A percentile compares a stretch with the other conserved stretches of the same genome.
Evolutionary conservation across 306 rosid genomes (phyloP).

Genomic region (Calophaca sinica): DNA sequence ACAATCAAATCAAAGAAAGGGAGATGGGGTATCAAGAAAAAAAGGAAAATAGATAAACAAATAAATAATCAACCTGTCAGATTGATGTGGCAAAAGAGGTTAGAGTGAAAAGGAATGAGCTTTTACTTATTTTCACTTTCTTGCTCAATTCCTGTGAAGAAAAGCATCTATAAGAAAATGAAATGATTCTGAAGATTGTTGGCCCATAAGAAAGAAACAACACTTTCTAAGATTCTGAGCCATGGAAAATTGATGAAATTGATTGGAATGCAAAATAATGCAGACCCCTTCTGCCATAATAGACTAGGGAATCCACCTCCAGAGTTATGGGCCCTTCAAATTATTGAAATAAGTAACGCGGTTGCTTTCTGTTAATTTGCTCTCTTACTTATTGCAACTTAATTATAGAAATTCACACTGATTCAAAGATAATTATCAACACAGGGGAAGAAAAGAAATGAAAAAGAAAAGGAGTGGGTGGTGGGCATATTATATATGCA

Average conservation of each 20-base stretch:
- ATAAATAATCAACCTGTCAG: neutral
- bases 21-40: conserved; percentile 11
- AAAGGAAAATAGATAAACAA: neutral
- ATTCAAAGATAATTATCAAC: conserved; percentile 40
- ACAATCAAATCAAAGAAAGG: conserved; percentile 29
- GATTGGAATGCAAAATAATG: conserved; percentile 39
- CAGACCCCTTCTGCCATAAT: conserved; percentile 25
- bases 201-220: conserved; percentile 44
- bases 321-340: conserved; percentile 46
- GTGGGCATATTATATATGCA: conserved; percentile 26
- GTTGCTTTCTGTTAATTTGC: conserved; percentile 19
- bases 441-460: neutral
- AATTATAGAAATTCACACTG: conserved; percentile 10
- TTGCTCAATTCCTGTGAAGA: conserved; percentile 34
- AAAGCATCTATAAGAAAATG: conserved; percentile 36
- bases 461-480: neutral
- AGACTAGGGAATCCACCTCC: conserved; percentile 38
- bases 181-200: conserved; percentile 38
- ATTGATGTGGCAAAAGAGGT: conserved; percentile 36
- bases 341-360: conserved; percentile 45
- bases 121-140: conserved; percentile 29
- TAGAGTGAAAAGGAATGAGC: conserved; percentile 34
- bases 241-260: conserved; percentile 5
- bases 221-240: conserved; percentile 47
- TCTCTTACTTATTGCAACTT: conserved; percentile 1